phyloP scores from a whole-genome alignment of 352 stramenopile genomes.

The Phytophthora ohioensis region DNA sequence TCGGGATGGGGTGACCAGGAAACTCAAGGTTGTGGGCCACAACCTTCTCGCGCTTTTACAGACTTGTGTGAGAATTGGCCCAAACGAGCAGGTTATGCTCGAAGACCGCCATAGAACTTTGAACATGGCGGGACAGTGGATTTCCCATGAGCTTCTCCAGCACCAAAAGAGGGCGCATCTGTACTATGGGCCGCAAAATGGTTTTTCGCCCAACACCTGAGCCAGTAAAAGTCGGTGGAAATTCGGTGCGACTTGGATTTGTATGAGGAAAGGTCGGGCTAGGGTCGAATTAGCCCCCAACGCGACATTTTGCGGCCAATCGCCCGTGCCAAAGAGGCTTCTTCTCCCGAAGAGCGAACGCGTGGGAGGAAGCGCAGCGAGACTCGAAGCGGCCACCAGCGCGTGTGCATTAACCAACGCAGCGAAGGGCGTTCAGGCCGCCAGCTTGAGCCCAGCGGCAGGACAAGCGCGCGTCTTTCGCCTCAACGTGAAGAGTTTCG shows the following conservation, averaged over 20 bases:
- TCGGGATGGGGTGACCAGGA: slow-evolving; percentile 36
- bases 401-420: not conserved
- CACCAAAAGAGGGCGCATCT: not conserved
- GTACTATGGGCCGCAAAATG: too few relatives aligned
- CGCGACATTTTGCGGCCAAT: slow-evolving; percentile 31
- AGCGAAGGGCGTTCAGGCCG: not conserved
- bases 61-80: slow-evolving; percentile 28
- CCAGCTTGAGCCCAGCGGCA: not conserved
- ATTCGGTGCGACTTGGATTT: slow-evolving; percentile 43
- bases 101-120: not conserved
- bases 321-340: slow-evolving; percentile 26
- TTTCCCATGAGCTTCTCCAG: slow-evolving; percentile 8
- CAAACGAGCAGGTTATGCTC: not conserved
- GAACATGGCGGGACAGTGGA: slow-evolving; percentile 1
- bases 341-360: slow-evolving; percentile 35
- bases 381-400: slow-evolving; percentile 2
- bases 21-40: slow-evolving; percentile 16
- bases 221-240: slow-evolving; percentile 23
- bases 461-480: not conserved
- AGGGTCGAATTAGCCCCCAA: slow-evolving; percentile 20
- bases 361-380: slow-evolving; percentile 26
- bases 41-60: slow-evolving; percentile 33
- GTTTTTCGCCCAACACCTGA: not conserved
- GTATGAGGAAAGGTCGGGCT: slow-evolving; percentile 28
- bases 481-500: not conserved